Percentiles rank a stretch among this genome's conserved stretches.
Conservation (phyloP, 2,329 filamentous ascomycete species). For the Beauveria asiatica region DNA sequence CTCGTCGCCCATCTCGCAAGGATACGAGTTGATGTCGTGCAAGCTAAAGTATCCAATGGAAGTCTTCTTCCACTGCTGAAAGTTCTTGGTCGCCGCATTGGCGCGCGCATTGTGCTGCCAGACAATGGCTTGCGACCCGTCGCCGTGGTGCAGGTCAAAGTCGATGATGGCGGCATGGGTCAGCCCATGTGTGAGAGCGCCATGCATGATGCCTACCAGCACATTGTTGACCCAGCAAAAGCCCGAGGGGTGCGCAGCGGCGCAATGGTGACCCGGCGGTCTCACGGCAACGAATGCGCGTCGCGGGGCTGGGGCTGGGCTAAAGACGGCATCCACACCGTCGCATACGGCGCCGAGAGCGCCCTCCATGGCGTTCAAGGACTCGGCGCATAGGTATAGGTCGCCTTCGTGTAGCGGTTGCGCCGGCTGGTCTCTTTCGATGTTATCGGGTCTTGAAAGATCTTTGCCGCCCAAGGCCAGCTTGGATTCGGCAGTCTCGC, state of each 20-base stretch:
- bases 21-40: conserved; percentile 97
- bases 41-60: conserved; percentile 93
- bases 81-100: conserved; percentile 54
- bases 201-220: conserved; percentile 91
- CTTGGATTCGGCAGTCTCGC: conserved; percentile 67
- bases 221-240: conserved; percentile 99
- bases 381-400: conserved; percentile 82
- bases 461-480: conserved; percentile 72
- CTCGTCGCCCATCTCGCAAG: conserved; percentile 87
- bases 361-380: conserved; percentile 78
- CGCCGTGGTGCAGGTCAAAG: conserved; percentile 85
- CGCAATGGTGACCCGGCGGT: conserved; percentile 93
- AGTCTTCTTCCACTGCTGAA: conserved; percentile 68
- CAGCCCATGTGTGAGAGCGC: conserved; percentile 70
- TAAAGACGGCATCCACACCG: conserved; percentile 79
- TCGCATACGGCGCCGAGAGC: conserved; percentile 90
- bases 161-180: conserved; percentile 93
- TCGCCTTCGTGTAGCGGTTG: conserved; percentile 76
- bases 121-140: conserved; percentile 89
- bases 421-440: conserved; percentile 41
- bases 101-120: conserved; percentile 82
- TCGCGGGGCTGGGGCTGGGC: conserved; percentile 41
- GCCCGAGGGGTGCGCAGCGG: conserved; percentile 77
- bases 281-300: conserved; percentile 88
- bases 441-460: conserved; percentile 55